Percentiles rank a stretch among this genome's conserved stretches.
These are phyloP conservation scores for Trematosphaeria pertusa DNA, from an alignment of 2,329 filamentous ascomycete genomes.

Conservation along the genomic window DNA sequence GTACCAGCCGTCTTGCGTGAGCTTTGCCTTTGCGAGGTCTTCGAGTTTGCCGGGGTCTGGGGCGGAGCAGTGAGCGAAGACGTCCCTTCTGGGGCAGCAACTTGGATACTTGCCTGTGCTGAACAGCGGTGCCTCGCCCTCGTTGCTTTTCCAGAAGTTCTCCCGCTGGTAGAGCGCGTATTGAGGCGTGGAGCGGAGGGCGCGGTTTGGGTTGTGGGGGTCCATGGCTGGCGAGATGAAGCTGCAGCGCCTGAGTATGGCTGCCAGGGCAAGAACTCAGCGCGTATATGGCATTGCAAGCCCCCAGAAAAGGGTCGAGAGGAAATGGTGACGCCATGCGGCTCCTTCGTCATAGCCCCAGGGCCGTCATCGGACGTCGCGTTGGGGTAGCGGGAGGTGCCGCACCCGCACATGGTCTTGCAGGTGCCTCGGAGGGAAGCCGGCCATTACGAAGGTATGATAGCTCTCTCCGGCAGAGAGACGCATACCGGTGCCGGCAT, in stretches of 20 bases:
- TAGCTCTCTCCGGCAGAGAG: neutral
- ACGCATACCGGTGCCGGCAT: neutral
- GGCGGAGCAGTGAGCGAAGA: neutral
- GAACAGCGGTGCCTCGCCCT: constrained; percentile 58
- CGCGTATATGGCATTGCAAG: no score
- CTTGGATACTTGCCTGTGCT: constrained; percentile 61
- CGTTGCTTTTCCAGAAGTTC: constrained; percentile 62
- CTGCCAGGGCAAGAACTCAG: no score
- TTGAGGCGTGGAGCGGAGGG: constrained; percentile 59
- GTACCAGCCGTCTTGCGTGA: constrained; percentile 66
- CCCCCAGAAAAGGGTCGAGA: no score
- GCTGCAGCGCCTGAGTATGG: no score
- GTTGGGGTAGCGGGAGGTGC: no score
- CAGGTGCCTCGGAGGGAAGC: no score
- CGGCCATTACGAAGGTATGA: no score
- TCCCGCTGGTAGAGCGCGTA: constrained; percentile 63
- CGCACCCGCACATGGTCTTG: no score
- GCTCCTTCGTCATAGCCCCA: no score
- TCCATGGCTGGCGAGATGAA: constrained; percentile 47
- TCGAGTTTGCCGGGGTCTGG: constrained; percentile 65
- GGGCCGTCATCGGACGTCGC: no score
- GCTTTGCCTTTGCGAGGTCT: constrained; percentile 61
- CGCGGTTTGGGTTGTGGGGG: constrained; percentile 60
- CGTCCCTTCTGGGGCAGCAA: no score
- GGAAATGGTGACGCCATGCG: no score